These are phyloP conservation scores for Neoboletus magnificus DNA, from an alignment of 768 basidiomycete genomes.

Conservation along the genomic window DNA sequence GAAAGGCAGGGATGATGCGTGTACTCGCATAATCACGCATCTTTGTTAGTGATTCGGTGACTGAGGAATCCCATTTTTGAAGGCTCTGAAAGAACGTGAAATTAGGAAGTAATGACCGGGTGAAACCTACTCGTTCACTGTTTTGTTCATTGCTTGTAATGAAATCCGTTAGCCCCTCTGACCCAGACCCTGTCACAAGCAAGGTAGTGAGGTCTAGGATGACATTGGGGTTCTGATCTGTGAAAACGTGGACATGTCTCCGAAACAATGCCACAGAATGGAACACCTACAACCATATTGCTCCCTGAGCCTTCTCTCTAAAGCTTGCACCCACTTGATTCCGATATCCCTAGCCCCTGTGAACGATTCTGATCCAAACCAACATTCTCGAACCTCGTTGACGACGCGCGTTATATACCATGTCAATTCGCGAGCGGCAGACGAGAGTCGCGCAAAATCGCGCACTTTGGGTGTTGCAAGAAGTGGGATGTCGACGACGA, in stretches of 20 bases:
- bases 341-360: constrained; percentile 72
- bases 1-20: constrained; percentile 67
- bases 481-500: constrained; percentile 52
- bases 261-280: constrained; percentile 8
- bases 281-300: constrained; percentile 62
- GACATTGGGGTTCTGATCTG: constrained; percentile 60
- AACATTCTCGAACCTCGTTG: constrained; percentile 67
- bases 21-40: constrained; percentile 73
- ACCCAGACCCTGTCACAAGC: constrained; percentile 67
- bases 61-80: constrained; percentile 78
- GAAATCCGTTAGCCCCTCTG: constrained; percentile 70
- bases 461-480: constrained; percentile 54
- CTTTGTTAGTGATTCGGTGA: constrained; percentile 66
- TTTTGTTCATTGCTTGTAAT: constrained; percentile 75
- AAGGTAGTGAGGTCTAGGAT: constrained; percentile 69
- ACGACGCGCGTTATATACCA: constrained; percentile 71
- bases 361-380: constrained; percentile 67
- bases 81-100: constrained; percentile 52
- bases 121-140: constrained; percentile 66
- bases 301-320: constrained; percentile 62
- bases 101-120: constrained; percentile 7
- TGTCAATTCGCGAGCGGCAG: constrained; percentile 63
- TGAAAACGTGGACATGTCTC: constrained; percentile 11
- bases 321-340: constrained; percentile 62
- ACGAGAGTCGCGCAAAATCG: constrained; percentile 68